Percentiles rank a stretch among this genome's conserved stretches.
Conservation (phyloP, 2,329 filamentous ascomycete genomes). For the Neonectria coccinea region DNA sequence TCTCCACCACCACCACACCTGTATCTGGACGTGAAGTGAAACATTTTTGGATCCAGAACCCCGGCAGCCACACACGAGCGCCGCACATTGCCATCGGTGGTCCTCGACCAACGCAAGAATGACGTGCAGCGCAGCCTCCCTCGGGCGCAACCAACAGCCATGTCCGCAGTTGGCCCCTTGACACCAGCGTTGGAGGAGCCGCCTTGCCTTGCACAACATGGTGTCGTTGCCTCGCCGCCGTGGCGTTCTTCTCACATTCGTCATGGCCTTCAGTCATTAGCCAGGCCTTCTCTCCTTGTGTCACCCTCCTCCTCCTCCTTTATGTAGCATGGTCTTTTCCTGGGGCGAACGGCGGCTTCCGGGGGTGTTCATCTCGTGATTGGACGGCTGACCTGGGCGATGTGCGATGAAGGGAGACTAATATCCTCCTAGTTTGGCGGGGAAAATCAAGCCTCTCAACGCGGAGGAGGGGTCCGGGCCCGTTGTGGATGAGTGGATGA, state of each 20-base stretch:
- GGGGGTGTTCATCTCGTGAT: constrained; percentile 5
- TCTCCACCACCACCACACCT: neutral
- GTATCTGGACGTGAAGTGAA: constrained; percentile 13
- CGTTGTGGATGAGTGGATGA: constrained; percentile 14
- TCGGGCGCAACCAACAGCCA: constrained; percentile 16
- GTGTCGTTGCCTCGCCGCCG: constrained; percentile 10
- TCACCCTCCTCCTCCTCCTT: neutral
- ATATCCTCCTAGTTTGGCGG: neutral
- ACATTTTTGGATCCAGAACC: constrained; percentile 9
- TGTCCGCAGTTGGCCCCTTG: constrained; percentile 5
- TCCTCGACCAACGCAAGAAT: constrained; percentile 24
- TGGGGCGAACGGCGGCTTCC: constrained; percentile 19
- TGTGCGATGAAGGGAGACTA: constrained; percentile 4
- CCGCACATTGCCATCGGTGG: constrained; percentile 15
- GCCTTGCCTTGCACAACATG: neutral
- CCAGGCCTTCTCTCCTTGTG: constrained; percentile 6
- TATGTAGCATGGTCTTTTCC: neutral
- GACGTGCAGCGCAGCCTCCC: constrained; percentile 26
- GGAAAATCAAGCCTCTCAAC: constrained; percentile 11
- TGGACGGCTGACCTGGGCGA: constrained; percentile 14
- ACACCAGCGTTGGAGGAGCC: constrained; percentile 1
- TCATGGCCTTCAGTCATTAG: constrained; percentile 1
- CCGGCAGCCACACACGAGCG: constrained; percentile 9
- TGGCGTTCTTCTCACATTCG: constrained; percentile 8
- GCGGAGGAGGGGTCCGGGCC: constrained; percentile 17